Base-by-base conservation (phyloP, 768 basidiomycete species). In the Astraeus odoratus region DNA sequence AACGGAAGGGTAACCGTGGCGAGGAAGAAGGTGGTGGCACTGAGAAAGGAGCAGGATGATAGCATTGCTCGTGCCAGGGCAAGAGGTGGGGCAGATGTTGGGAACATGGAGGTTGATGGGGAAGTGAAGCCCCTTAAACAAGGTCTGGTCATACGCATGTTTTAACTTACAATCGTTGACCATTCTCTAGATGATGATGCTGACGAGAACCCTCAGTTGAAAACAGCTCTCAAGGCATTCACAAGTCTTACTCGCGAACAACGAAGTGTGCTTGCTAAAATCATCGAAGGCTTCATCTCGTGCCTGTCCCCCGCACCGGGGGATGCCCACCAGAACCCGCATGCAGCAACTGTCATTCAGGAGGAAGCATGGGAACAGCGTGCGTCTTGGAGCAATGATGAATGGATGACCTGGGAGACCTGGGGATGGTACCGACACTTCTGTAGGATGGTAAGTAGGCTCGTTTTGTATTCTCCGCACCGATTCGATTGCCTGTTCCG, bases 351-450 rank as follows among this genome's bases (percentile, higher is more conserved):
- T 19, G 77, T 89, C 29, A 75, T 92, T 23, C 72, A 72, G 3
- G 78, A 81, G 52, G 68, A 73, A 4, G 76, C 79, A 0, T 92
- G 89, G 90, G 71, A 78, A 26, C 76, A 76, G 34, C 81, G 86
- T 19, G 71, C 69, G 1, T 74, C 68, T 24, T 91, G 88, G 88
- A 72, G 71, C 18, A 73, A 77, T 29, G 77, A 80, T 22, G 82
- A 86, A 44, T 94, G 91, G 91, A 75, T 76, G 57, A 71, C 76
- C 1, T 92, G 88, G 89, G 82, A 87, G 66, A 86, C 83, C 0
- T 91, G 87, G 84, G 82, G 86, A 2, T 94, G 91, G 91, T 93
- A 86, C 54, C 72, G 86, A 48, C 88, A 95, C 54, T 93, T 91
- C 68, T 87, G 86, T 63, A 73, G 89, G 56, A 73, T 67, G 61